Evolutionary conservation across 306 rosid species (phyloP).

Genomic region (Oxytropis ochrocephala): DNA sequence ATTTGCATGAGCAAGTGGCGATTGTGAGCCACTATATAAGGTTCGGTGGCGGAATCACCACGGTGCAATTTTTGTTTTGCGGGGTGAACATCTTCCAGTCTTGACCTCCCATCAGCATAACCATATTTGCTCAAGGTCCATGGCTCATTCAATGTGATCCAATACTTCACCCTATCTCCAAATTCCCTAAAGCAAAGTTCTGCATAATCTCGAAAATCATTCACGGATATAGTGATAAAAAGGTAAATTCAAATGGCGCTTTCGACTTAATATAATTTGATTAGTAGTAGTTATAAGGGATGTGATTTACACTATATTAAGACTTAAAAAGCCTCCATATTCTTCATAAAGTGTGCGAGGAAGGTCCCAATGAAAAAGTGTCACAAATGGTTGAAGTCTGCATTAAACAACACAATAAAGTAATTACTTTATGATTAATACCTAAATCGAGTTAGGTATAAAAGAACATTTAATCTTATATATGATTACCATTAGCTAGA

Average conservation of each 20-base stretch:
- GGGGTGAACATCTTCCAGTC: slow-evolving; percentile 37
- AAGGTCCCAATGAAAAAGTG: slow-evolving; percentile 53
- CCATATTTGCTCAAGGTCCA: background rate
- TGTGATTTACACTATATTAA: slow-evolving; percentile 32
- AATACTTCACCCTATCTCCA: slow-evolving; percentile 29
- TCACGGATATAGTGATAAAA: background rate
- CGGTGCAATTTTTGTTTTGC: slow-evolving; percentile 29
- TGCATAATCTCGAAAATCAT: slow-evolving; percentile 20
- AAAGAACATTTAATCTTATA: background rate
- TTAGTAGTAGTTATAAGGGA: background rate
- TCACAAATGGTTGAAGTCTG: slow-evolving; percentile 39
- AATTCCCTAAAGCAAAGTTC: slow-evolving; percentile 26
- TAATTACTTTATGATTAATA: background rate
- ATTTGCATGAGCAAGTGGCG: slow-evolving; percentile 55
- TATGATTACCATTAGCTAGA: slow-evolving; percentile 23
- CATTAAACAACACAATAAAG: background rate
- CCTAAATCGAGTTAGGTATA: background rate
- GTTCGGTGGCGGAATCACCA: slow-evolving; percentile 52
- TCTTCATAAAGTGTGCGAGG: slow-evolving; percentile 48
- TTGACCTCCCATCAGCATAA: background rate
- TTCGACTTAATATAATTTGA: background rate
- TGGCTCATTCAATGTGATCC: slow-evolving; percentile 34
- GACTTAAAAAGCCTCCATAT: slow-evolving; percentile 39
- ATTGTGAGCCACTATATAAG: slow-evolving; percentile 45
- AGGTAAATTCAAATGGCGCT: background rate